phyloP scores from a whole-genome alignment of 805 yeast species.

The Wickerhamiella kurtzmanii region DNA sequence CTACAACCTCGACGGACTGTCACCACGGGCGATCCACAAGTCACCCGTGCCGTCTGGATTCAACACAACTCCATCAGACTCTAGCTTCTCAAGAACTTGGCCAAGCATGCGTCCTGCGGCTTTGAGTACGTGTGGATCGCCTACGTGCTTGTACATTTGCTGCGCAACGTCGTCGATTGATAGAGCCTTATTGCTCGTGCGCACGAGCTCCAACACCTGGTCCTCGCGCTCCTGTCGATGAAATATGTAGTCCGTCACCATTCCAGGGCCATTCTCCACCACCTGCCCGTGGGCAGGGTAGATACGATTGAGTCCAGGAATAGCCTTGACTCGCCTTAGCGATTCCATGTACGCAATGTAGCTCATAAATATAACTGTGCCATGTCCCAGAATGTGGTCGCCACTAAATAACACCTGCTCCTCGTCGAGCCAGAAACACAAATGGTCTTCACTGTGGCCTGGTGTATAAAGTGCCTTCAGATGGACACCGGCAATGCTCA shows the following conservation, averaged over 20 bases:
- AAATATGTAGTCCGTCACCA: constrained; percentile 23
- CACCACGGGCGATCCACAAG: constrained; percentile 2
- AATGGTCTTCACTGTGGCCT: constrained; percentile 29
- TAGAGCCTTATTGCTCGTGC: constrained; percentile 5
- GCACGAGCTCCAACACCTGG: constrained; percentile 19
- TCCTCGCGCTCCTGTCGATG: constrained; percentile 26
- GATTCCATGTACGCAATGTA: constrained; percentile 22
- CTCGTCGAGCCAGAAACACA: constrained; percentile 25
- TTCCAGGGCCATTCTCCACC: constrained; percentile 22
- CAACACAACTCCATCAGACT: constrained; percentile 14
- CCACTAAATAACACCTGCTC: constrained; percentile 26
- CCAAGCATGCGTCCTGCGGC: constrained; percentile 25
- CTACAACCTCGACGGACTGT: background rate
- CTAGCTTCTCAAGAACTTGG: constrained; percentile 23
- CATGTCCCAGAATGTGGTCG: constrained; percentile 29
- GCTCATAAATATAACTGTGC: constrained; percentile 26
- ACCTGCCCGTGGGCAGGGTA: constrained; percentile 30
- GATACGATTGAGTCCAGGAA: constrained; percentile 15
- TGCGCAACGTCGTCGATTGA: constrained; percentile 17
- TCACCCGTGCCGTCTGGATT: constrained; percentile 4
- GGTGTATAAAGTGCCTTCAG: constrained; percentile 24
- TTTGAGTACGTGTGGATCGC: constrained; percentile 18
- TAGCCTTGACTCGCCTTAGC: constrained; percentile 13
- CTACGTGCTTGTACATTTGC: constrained; percentile 17
- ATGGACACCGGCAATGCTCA: constrained; percentile 22